A percentile compares a stretch with the other conserved stretches of the same genome.
These are phyloP conservation scores for Lasiodiplodia citricola DNA, from an alignment of 2,329 filamentous ascomycete genomes.

Conservation along the genomic window DNA sequence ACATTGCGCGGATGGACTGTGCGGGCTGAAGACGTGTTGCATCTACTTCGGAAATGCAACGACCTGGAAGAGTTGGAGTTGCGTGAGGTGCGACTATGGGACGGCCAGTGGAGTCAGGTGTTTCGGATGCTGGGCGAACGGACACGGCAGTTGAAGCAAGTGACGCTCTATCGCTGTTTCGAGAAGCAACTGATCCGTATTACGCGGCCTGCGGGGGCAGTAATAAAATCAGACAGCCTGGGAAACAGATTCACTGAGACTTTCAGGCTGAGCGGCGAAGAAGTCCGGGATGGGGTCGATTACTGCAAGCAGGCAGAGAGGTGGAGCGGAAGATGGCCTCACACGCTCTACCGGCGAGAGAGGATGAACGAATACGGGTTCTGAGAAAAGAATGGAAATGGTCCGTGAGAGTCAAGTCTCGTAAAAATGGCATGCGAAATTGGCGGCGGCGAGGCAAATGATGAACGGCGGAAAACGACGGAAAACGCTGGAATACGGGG, in stretches of 20 bases:
- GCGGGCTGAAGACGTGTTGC: not conserved
- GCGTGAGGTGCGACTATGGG: not conserved
- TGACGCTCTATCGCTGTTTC: not conserved
- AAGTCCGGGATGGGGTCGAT: not conserved
- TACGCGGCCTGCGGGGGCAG: not conserved
- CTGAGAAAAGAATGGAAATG: not conserved
- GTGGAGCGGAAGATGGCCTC: not conserved
- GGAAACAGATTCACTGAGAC: not conserved
- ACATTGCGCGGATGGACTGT: not conserved
- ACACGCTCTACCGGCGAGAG: not conserved
- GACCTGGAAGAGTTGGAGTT: not conserved
- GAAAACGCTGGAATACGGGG: conserved; percentile 8
- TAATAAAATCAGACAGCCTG: not conserved
- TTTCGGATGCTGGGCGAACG: not conserved
- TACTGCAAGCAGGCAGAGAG: not conserved
- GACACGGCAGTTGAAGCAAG: not conserved
- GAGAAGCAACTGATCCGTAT: not conserved
- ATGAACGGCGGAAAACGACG: not conserved
- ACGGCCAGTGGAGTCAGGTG: conserved; percentile 4
- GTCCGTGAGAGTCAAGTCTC: conserved; percentile 11
- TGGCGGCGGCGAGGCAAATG: not conserved
- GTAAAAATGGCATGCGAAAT: not conserved
- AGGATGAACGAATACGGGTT: conserved; percentile 1
- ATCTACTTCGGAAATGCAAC: not conserved
- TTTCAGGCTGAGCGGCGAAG: not conserved